Base-by-base conservation (phyloP, 2,329 filamentous ascomycete genomes). In the Akanthomyces uredinophilus region DNA sequence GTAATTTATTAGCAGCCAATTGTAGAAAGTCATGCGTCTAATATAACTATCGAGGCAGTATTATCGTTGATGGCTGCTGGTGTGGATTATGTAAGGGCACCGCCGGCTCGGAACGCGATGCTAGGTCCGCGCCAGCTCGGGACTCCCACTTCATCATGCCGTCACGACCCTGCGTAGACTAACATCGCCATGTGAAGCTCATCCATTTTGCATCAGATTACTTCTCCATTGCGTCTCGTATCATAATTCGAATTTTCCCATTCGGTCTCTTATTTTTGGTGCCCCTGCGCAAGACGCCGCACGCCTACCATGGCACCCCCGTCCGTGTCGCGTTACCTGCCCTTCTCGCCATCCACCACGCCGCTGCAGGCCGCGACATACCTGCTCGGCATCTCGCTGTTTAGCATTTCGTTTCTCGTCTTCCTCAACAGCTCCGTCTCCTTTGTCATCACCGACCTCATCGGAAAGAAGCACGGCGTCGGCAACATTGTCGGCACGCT, bases 401-500 rank as follows among this genome's bases (percentile, higher is more conserved):
- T 94, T 79, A 91, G 87, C 74, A 95, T 96, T 70, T 89, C 89
- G 60, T 95, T 95, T 78, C 88, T 96, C 66, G 91, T 96, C 70
- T 96, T 96, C 77, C 84, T 96, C 65, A 95, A 95, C 79, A 90
- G 87, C 78, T 88, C 87, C 71, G 82, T 95, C 64, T 92, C 89
- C 61, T 96, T 95, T 75, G 89, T 95, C 63, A 87, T 96, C 64
- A 94, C 90, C 64, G 89, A 94, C 73, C 83, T 92, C 65, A 87
- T 96, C 67, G 90, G 89, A 64, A 82, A 89, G 69, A 88, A 89
- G 70, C 75, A 86, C 65, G 81, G 83, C 68, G 89, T 95, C 10
- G 91, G 91, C 66, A 86, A 92, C 75, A 86, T 92, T 46, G 91
- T 94, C 64, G 91, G 91, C 60, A 95, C 91, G 11, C 81, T 96